Percentiles rank a stretch among this genome's conserved stretches.
phyloP scores from a whole-genome alignment of 805 yeast genomes.

The Cyberlindnera amylophila region DNA sequence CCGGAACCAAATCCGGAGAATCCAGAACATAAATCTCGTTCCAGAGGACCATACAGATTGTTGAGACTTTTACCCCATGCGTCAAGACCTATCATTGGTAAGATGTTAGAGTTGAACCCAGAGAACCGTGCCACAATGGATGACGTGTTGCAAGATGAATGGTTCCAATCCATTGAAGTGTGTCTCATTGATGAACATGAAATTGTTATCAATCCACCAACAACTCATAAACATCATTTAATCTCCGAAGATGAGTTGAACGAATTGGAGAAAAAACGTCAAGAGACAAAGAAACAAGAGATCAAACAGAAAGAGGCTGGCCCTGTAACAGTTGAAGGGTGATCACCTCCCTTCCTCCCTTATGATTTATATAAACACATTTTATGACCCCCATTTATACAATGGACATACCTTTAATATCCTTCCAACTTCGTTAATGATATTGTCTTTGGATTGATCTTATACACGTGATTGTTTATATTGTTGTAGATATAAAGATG shows the following conservation, averaged over 20 bases:
- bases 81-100: conserved; percentile 55
- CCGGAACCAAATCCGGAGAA: conserved; percentile 31
- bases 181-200: conserved; percentile 39
- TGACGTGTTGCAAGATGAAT: conserved; percentile 51
- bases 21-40: conserved; percentile 36
- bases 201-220: conserved; percentile 24
- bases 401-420: too few species aligned
- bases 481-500: too few species aligned
- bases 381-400: too few species aligned
- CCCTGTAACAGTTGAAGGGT: conserved; percentile 21
- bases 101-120: conserved; percentile 64
- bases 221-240: conserved; percentile 60
- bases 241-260: conserved; percentile 61
- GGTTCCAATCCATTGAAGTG: conserved; percentile 51
- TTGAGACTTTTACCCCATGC: conserved; percentile 67
- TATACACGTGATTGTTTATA: too few species aligned
- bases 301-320: conserved; percentile 18
- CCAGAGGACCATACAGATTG: conserved; percentile 68
- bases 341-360: background rate
- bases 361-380: background rate
- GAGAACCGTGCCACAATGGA: conserved; percentile 53
- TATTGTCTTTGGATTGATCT: too few species aligned
- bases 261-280: conserved; percentile 35
- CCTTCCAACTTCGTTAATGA: too few species aligned
- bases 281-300: conserved; percentile 29